Percentiles rank a stretch among this genome's conserved stretches.
These are phyloP conservation scores for Trichoderma sp. DNA, from an alignment of 2,329 filamentous ascomycete species.

Conservation along the genomic window DNA sequence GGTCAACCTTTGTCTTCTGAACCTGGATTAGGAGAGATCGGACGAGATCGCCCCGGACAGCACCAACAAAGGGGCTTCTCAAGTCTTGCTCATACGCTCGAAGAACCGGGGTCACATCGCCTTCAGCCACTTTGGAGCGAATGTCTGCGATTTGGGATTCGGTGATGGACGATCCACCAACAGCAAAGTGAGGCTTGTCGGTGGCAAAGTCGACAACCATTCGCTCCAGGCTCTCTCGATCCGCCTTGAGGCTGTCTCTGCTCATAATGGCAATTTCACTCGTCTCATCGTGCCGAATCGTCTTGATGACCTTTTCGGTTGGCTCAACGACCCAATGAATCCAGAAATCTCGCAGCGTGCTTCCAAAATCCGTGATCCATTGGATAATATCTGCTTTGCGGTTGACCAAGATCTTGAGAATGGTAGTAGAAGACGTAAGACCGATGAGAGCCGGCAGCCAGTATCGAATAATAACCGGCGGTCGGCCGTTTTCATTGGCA, in stretches of 20 bases:
- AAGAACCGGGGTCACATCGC: slow-evolving; percentile 88
- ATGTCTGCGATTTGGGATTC: slow-evolving; percentile 72
- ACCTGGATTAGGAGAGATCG: slow-evolving; percentile 92
- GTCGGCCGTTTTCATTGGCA: slow-evolving; percentile 67
- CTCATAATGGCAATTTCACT: slow-evolving; percentile 98
- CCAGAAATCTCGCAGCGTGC: slow-evolving; percentile 86
- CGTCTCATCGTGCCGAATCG: slow-evolving; percentile 86
- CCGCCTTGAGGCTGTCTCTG: slow-evolving; percentile 83
- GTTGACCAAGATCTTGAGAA: slow-evolving; percentile 75
- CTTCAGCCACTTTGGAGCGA: slow-evolving; percentile 76
- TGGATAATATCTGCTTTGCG: slow-evolving; percentile 71
- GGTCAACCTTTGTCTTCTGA: slow-evolving; percentile 97
- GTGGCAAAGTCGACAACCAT: slow-evolving; percentile 97
- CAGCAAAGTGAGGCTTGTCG: slow-evolving; percentile 68
- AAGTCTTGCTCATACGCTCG: slow-evolving; percentile 89
- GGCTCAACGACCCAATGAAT: slow-evolving; percentile 94
- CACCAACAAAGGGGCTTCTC: slow-evolving; percentile 74
- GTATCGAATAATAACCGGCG: slow-evolving; percentile 73
- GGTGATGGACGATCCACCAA: slow-evolving; percentile 51
- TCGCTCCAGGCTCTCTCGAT: slow-evolving; percentile 86
- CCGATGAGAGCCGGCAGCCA: slow-evolving; percentile 76
- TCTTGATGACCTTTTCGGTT: slow-evolving; percentile 75
- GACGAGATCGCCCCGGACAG: slow-evolving; percentile 80
- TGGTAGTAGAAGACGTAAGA: slow-evolving; percentile 78
- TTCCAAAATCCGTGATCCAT: slow-evolving; percentile 77